Percentiles rank a stretch among this genome's conserved stretches.
Conservation (phyloP, 2,329 filamentous ascomycete genomes). For the Cryphonectria japonica region DNA sequence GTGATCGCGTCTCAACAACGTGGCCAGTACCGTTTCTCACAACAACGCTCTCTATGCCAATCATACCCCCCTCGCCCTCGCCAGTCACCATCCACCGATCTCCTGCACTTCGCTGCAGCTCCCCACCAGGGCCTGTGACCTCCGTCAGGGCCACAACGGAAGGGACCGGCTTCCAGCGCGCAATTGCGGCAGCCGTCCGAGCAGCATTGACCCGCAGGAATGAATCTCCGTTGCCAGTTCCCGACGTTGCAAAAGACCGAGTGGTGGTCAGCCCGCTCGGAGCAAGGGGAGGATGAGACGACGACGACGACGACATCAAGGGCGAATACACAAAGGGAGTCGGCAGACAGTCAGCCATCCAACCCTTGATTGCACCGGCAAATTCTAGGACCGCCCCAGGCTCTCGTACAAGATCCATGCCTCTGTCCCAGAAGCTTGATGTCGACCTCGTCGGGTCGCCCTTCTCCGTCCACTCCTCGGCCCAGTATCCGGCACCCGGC, state of each 20-base stretch:
- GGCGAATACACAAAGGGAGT: conserved; percentile 48
- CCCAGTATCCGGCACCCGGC: conserved; percentile 86
- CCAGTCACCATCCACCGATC: conserved; percentile 73
- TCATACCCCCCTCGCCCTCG: conserved; percentile 84
- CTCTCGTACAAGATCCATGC: conserved; percentile 11
- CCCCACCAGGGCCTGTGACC: conserved; percentile 71
- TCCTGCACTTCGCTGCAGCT: conserved; percentile 75
- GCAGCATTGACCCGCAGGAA: conserved; percentile 75
- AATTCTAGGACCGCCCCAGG: conserved; percentile 44
- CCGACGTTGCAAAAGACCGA: conserved; percentile 65
- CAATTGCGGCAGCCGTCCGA: conserved; percentile 73
- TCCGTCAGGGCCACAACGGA: conserved; percentile 63
- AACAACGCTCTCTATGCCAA: conserved; percentile 71
- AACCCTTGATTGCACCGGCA: conserved; percentile 47
- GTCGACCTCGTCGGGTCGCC: conserved; percentile 38
- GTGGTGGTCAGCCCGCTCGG: conserved; percentile 36
- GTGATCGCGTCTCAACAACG: conserved; percentile 47
- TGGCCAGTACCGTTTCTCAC: conserved; percentile 48
- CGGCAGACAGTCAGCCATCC: conserved; percentile 65
- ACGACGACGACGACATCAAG: conserved; percentile 11
- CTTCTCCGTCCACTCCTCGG: conserved; percentile 74
- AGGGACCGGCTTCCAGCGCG: conserved; percentile 61
- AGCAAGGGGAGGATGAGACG: neutral
- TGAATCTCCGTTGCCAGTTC: conserved; percentile 87
- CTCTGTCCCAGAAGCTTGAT: conserved; percentile 26